Evolutionary conservation across 2,329 filamentous ascomycete species (phyloP).

Genomic region (Monilinia aucupariae): DNA sequence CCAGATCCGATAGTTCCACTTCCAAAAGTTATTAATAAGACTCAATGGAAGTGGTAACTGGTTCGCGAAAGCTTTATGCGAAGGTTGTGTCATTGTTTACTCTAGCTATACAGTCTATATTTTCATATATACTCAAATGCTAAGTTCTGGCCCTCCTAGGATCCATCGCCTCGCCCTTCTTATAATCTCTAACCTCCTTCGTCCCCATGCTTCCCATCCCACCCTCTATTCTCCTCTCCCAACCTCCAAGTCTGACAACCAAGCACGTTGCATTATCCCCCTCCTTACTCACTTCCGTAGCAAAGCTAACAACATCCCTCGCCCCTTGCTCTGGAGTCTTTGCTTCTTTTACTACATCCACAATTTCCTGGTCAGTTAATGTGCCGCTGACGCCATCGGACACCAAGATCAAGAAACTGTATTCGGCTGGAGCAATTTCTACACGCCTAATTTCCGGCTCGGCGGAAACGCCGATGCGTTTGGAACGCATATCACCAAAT

Average conservation of each 20-base stretch:
- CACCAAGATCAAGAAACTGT: constrained; percentile 81
- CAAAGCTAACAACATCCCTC: constrained; percentile 73
- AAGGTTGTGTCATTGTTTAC: neutral
- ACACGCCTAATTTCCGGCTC: constrained; percentile 82
- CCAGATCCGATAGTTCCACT: neutral
- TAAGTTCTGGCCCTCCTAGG: constrained; percentile 57
- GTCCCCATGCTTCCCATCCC: constrained; percentile 85
- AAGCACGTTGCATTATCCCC: constrained; percentile 67
- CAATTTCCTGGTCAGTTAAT: constrained; percentile 87
- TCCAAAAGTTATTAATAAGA: neutral
- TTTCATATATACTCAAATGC: neutral
- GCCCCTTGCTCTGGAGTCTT: constrained; percentile 84
- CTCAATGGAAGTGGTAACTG: neutral
- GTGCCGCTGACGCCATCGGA: constrained; percentile 85
- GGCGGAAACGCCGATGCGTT: constrained; percentile 88
- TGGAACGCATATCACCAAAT: constrained; percentile 88
- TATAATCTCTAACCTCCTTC: constrained; percentile 83
- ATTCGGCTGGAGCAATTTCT: constrained; percentile 77
- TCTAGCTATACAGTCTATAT: neutral
- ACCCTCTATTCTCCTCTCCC: constrained; percentile 72
- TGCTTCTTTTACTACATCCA: constrained; percentile 92
- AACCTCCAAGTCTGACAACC: constrained; percentile 61
- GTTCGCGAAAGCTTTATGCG: neutral
- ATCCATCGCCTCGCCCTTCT: constrained; percentile 73
- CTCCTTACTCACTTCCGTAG: constrained; percentile 64